phyloP scores from a whole-genome alignment of 1,284 basidiomycete genomes.

The Boletus smithii region DNA sequence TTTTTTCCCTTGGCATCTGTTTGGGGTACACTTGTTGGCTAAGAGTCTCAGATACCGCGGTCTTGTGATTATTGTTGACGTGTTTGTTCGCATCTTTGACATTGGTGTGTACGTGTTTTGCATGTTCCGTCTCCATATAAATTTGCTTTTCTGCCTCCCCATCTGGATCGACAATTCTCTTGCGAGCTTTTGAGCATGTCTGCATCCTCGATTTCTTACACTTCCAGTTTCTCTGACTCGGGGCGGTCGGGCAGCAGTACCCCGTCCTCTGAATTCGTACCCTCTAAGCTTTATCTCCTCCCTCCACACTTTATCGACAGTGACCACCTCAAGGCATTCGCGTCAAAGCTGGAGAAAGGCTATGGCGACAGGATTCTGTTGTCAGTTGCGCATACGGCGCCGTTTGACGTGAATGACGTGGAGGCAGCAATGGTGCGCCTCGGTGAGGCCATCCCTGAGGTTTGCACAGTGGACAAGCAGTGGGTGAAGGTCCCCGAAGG shows the following conservation, averaged over 20 bases:
- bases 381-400: slow-evolving; percentile 16
- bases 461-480: slow-evolving; percentile 7
- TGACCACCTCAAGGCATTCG: slow-evolving; percentile 17
- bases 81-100: slow-evolving; percentile 3
- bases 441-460: slow-evolving; percentile 16
- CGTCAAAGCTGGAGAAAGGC: slow-evolving; percentile 28
- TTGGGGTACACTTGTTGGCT: not conserved
- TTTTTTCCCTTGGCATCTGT: not conserved
- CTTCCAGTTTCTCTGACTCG: slow-evolving; percentile 19
- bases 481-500: slow-evolving; percentile 26
- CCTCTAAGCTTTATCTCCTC: slow-evolving; percentile 26
- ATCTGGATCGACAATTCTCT: not conserved
- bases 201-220: slow-evolving; percentile 7
- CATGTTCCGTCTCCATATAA: slow-evolving; percentile 21
- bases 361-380: slow-evolving; percentile 29
- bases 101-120: slow-evolving; percentile 25
- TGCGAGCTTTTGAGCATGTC: slow-evolving; percentile 20
- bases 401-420: slow-evolving; percentile 11
- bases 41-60: not conserved
- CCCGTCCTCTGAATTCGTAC: slow-evolving; percentile 26
- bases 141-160: slow-evolving; percentile 13
- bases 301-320: slow-evolving; percentile 14
- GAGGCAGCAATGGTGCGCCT: slow-evolving; percentile 10
- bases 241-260: slow-evolving; percentile 25
- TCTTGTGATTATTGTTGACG: slow-evolving; percentile 1